These are phyloP conservation scores for Mycosphaerella sp. DNA, from an alignment of 2,329 filamentous ascomycete species.

Conservation along the genomic window DNA sequence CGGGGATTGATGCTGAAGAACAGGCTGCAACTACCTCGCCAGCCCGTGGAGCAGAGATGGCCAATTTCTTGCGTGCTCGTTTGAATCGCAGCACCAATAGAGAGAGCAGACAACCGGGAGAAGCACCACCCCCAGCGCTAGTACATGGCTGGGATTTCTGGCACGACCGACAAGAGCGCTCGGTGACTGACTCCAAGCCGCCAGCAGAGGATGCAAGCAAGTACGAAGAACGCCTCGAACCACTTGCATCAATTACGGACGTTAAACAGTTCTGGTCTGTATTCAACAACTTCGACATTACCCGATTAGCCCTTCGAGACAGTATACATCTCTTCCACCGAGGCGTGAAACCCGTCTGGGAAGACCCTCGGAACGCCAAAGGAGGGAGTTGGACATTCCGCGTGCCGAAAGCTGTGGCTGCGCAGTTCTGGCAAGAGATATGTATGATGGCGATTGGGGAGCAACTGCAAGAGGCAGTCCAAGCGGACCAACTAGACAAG, in stretches of 20 bases:
- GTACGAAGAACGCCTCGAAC: constrained; percentile 45
- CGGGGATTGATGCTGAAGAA: constrained; percentile 54
- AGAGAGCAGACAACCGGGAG: constrained; percentile 17
- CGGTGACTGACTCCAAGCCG: constrained; percentile 8
- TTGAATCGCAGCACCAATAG: constrained; percentile 22
- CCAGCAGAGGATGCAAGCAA: constrained; percentile 25
- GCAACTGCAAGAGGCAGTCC: constrained; percentile 66
- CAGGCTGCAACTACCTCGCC: constrained; percentile 60
- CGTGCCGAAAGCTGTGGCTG: constrained; percentile 65
- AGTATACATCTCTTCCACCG: constrained; percentile 72
- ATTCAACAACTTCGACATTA: constrained; percentile 68
- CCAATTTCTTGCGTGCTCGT: constrained; percentile 34
- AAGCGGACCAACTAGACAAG: constrained; percentile 38
- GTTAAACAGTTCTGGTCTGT: constrained; percentile 47
- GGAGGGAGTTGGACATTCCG: constrained; percentile 93
- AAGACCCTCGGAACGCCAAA: constrained; percentile 76
- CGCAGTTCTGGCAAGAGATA: constrained; percentile 74
- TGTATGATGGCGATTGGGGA: constrained; percentile 79
- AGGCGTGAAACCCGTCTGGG: constrained; percentile 75
- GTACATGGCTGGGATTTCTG: constrained; percentile 50
- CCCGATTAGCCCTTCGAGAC: constrained; percentile 62
- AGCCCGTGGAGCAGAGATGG: constrained; percentile 72
- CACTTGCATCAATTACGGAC: constrained; percentile 42
- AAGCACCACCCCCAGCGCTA: constrained; percentile 46
- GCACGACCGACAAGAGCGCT: constrained; percentile 43